These are phyloP conservation scores for Coffea humblotiana DNA, from an alignment of 305 asterid genomes.

Conservation along the genomic window DNA sequence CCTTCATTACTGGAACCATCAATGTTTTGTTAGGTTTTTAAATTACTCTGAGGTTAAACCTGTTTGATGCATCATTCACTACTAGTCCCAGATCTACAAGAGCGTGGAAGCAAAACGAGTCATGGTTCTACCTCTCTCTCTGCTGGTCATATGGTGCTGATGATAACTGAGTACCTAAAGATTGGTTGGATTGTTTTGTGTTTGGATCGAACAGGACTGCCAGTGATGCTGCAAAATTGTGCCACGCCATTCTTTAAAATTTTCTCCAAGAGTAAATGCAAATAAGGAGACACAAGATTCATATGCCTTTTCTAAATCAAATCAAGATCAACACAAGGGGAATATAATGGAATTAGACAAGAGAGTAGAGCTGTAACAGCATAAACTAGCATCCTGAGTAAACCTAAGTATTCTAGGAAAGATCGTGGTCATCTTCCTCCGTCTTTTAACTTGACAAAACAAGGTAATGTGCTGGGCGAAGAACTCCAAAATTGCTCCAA, in stretches of 20 bases:
- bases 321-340: not conserved
- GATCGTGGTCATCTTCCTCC: not conserved
- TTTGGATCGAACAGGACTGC: not conserved
- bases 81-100: not conserved
- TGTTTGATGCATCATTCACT: not conserved
- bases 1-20: not conserved
- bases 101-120: not conserved
- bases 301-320: not conserved
- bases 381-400: not conserved
- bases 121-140: not conserved
- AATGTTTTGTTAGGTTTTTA: not conserved
- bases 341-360: not conserved
- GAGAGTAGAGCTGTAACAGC: not conserved
- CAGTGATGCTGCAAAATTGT: not conserved
- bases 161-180: not conserved
- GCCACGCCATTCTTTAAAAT: not conserved
- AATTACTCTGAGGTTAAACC: not conserved
- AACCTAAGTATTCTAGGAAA: not conserved
- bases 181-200: not conserved
- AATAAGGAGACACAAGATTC: not conserved
- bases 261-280: not conserved
- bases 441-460: conserved; percentile 5
- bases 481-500: conserved; percentile 4
- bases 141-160: not conserved
- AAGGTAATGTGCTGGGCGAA: not conserved